Percentiles rank a stretch among this genome's conserved stretches.
phyloP scores from a whole-genome alignment of 305 asterid genomes.

The Fraxinus angustifolia region DNA sequence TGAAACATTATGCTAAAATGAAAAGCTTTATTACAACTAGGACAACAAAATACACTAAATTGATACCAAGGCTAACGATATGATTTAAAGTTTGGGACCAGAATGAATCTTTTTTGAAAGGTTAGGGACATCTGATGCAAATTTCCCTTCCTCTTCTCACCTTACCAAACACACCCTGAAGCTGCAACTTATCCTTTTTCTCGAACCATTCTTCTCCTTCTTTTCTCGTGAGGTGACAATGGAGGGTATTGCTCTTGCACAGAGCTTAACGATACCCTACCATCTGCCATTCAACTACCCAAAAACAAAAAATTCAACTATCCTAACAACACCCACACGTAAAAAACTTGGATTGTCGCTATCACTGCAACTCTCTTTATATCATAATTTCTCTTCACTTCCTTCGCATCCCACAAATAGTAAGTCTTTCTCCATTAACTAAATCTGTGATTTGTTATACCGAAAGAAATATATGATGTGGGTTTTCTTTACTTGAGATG shows the following conservation, averaged over 20 bases:
- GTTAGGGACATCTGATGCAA: neutral
- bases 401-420: conserved; percentile 23
- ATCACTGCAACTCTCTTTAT: conserved; percentile 17
- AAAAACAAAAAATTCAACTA: conserved; percentile 21
- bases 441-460: neutral
- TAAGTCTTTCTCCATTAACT: conserved; percentile 1
- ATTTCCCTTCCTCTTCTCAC: neutral
- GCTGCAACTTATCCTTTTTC: conserved; percentile 20
- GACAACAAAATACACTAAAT: too few relatives aligned
- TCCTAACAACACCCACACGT: neutral
- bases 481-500: neutral
- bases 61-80: neutral
- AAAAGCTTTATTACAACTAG: too few relatives aligned
- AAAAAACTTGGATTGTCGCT: conserved; percentile 16
- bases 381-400: conserved; percentile 21
- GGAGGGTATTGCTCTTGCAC: conserved; percentile 46
- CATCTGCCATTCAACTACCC: conserved; percentile 23
- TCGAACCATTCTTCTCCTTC: neutral
- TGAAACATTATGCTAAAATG: too few relatives aligned
- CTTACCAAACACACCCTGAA: neutral
- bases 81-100: neutral
- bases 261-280: conserved; percentile 21
- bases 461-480: neutral
- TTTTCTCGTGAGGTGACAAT: conserved; percentile 20
- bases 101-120: neutral